Conservation (phyloP, 116 monocot genomes). For the Dioscorea cayenensis region DNA sequence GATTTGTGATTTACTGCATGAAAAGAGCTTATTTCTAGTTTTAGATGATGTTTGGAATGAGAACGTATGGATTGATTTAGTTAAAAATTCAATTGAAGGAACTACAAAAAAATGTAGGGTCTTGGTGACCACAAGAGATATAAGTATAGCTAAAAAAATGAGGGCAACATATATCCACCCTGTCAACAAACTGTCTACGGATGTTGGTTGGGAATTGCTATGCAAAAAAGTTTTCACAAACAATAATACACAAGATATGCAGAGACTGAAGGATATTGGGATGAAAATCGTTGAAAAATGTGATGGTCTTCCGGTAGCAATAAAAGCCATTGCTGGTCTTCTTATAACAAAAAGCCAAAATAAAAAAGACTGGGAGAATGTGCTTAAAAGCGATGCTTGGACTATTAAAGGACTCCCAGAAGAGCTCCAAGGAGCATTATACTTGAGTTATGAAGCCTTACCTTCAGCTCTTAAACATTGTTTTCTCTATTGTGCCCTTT, state of each 20-base stretch:
- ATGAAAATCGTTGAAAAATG: conserved; percentile 10
- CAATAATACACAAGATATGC: neutral
- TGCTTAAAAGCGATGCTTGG: too few species aligned
- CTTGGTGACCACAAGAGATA: neutral
- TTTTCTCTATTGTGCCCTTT: too few species aligned
- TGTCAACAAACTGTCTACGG: too few species aligned
- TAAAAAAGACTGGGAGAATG: too few species aligned
- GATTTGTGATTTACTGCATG: neutral
- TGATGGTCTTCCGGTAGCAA: conserved; percentile 20
- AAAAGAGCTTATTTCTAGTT: neutral
- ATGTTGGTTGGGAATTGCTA: neutral
- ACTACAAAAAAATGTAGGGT: neutral
- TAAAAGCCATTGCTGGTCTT: conserved; percentile 9
- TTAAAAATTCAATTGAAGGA: conserved; percentile 2
- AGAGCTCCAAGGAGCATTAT: too few species aligned
- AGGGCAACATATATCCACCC: too few species aligned
- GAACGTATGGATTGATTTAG: neutral
- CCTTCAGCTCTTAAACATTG: too few species aligned
- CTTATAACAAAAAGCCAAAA: neutral
- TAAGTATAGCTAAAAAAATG: too few species aligned
- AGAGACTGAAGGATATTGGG: neutral
- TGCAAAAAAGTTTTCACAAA: neutral
- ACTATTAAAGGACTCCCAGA: too few species aligned
- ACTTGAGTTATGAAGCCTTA: too few species aligned
- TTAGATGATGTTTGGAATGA: conserved; percentile 11